Evolutionary conservation across 179 eudicot species (phyloP).

Genomic region (Gypsophila paniculata): DNA sequence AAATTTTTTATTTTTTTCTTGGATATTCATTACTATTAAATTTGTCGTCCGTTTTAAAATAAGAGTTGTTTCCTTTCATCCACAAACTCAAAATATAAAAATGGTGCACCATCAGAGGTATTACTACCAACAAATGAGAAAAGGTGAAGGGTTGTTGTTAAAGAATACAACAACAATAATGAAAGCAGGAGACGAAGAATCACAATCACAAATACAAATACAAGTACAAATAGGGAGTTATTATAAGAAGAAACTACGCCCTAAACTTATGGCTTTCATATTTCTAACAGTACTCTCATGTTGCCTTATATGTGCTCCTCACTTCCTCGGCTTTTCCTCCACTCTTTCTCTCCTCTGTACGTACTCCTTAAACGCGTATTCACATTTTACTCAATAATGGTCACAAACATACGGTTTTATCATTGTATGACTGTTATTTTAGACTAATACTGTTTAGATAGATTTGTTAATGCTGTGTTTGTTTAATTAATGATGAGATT

Average conservation of each 20-base stretch:
- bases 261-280: slow-evolving; percentile 41
- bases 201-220: slow-evolving; percentile 19
- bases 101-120: slow-evolving; percentile 41
- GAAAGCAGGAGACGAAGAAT: slow-evolving; percentile 29
- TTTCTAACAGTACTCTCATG: slow-evolving; percentile 51
- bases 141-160: slow-evolving; percentile 26
- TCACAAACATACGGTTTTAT: no score
- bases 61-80: no score
- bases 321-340: slow-evolving; percentile 37
- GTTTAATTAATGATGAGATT: no score
- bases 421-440: no score
- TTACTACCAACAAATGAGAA: slow-evolving; percentile 28
- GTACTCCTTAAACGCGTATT: no score
- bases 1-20: background rate
- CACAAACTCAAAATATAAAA: no score
- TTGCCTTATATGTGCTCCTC: slow-evolving; percentile 50
- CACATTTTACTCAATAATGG: no score
- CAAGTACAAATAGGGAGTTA: background rate
- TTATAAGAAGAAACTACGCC: slow-evolving; percentile 41
- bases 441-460: no score
- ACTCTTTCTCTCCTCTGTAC: slow-evolving; percentile 55
- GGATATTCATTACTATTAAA: no score
- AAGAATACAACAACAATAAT: background rate
- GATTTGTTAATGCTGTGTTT: no score
- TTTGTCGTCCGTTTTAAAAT: background rate